Evolutionary conservation across 208 protist genomes (phyloP).

Genomic region (Angomonas ambiguus): DNA sequence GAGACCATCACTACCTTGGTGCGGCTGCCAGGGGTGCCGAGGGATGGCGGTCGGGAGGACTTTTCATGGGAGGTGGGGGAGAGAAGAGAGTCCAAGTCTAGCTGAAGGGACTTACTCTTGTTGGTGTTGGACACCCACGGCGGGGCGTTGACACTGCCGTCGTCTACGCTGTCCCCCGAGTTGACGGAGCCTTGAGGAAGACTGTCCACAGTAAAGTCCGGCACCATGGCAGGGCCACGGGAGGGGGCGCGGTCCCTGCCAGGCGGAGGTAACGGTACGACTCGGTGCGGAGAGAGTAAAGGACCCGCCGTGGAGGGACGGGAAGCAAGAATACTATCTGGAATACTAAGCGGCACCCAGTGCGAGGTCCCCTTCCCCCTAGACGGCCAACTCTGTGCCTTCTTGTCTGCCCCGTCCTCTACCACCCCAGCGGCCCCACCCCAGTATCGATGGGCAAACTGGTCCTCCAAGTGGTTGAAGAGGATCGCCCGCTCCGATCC

Average conservation of each 20-base stretch:
- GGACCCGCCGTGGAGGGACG: background rate
- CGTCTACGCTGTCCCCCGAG: background rate
- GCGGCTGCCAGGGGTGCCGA: background rate
- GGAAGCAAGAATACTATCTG: background rate
- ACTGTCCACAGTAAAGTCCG: background rate
- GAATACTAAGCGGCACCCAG: background rate
- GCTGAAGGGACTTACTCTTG: background rate
- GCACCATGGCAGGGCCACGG: background rate
- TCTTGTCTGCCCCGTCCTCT: background rate
- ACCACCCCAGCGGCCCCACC: background rate
- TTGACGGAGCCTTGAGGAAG: background rate
- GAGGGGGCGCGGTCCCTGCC: background rate
- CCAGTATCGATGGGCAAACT: constrained; percentile 2
- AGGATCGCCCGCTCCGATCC: background rate
- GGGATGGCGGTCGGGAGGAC: background rate
- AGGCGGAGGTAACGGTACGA: background rate
- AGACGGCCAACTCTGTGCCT: background rate
- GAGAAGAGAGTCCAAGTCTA: background rate
- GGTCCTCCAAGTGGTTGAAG: background rate
- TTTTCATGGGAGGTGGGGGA: background rate
- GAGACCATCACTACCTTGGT: background rate
- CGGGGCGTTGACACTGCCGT: background rate
- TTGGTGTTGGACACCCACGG: constrained; percentile 2
- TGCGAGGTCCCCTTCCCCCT: background rate
- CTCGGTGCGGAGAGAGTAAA: background rate